These are phyloP conservation scores for Gentiana dahurica DNA, from an alignment of 257 asterid species.

Conservation along the genomic window DNA sequence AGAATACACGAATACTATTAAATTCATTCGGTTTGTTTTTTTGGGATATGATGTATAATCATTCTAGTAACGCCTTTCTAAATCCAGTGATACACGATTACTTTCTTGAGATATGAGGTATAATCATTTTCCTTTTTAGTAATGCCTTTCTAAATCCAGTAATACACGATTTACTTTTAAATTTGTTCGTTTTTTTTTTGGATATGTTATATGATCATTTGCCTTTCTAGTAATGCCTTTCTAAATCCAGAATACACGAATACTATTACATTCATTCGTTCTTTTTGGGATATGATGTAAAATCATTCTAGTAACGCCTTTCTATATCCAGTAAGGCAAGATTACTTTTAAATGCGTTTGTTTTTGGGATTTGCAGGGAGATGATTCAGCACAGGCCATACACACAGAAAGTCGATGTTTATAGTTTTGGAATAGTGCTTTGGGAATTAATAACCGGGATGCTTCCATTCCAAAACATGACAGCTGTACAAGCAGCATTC, in stretches of 20 bases:
- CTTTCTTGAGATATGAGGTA: too few species aligned
- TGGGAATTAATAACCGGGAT: slow-evolving; percentile 95
- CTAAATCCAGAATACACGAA: not conserved
- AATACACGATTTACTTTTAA: too few species aligned
- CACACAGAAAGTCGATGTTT: slow-evolving; percentile 92
- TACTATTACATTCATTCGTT: not conserved
- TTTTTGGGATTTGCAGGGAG: slow-evolving; percentile 52
- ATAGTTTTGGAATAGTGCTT: slow-evolving; percentile 94
- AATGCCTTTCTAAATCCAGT: too few species aligned
- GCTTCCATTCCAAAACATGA: slow-evolving; percentile 98
- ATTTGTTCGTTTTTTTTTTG: too few species aligned
- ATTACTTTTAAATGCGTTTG: not conserved
- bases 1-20: too few species aligned
- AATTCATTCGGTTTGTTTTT: too few species aligned
- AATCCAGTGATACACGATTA: too few species aligned
- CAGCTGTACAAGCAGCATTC: slow-evolving; percentile 98
- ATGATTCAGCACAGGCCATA: slow-evolving; percentile 98
- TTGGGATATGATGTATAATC: too few species aligned
- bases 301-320: slow-evolving; percentile 6
- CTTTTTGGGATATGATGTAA: not conserved
- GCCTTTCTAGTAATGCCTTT: too few species aligned
- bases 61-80: too few species aligned
- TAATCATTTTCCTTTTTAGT: too few species aligned
- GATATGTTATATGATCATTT: too few species aligned
- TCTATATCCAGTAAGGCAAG: not conserved